Conservation (phyloP, 2,329 filamentous ascomycete genomes). For the Cercospora beticola region DNA sequence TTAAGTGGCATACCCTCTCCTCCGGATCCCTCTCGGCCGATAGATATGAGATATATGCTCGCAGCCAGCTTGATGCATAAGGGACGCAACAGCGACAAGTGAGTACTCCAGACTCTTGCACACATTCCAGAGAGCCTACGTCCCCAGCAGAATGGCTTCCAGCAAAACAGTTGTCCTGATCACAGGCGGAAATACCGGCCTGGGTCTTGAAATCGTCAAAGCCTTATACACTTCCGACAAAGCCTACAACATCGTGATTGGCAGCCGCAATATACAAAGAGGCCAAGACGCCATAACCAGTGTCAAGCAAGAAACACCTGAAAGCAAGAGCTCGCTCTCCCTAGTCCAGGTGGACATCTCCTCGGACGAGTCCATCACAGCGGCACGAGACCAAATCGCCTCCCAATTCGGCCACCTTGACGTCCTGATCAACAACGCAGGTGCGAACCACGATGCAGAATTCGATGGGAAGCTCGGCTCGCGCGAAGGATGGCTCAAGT, state of each 20-base stretch:
- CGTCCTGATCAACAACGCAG: slow-evolving; percentile 59
- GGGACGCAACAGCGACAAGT: neutral
- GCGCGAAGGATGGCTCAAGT: slow-evolving; percentile 41
- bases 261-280: slow-evolving; percentile 54
- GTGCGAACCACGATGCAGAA: slow-evolving; percentile 47
- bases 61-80: neutral
- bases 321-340: slow-evolving; percentile 46
- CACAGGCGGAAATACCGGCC: slow-evolving; percentile 58
- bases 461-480: slow-evolving; percentile 34
- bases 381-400: slow-evolving; percentile 47
- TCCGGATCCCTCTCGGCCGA: neutral
- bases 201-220: slow-evolving; percentile 60
- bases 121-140: neutral
- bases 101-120: neutral
- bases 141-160: slow-evolving; percentile 24
- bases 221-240: slow-evolving; percentile 51
- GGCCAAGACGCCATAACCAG: slow-evolving; percentile 50
- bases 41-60: neutral
- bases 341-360: slow-evolving; percentile 55
- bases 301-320: slow-evolving; percentile 45
- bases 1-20: neutral
- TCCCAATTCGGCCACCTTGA: slow-evolving; percentile 51
- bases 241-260: slow-evolving; percentile 58
- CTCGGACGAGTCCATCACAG: slow-evolving; percentile 54
- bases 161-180: slow-evolving; percentile 52